Base-by-base conservation (phyloP, 352 stramenopile species). In the Phytophthora tentaculata region DNA sequence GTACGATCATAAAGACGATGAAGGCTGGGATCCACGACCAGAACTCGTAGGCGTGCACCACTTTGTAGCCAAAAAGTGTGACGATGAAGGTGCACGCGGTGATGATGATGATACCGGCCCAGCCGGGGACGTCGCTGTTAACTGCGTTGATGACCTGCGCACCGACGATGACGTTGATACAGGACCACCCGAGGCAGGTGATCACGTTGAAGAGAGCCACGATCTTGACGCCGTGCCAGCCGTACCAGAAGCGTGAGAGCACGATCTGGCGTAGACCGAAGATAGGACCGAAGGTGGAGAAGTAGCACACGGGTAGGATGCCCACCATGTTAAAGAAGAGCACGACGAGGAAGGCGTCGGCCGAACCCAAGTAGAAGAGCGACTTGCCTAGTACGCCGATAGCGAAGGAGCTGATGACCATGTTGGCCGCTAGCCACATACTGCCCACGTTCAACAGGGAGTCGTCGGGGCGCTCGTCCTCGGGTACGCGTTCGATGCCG, bases 11-110 rank as follows among this genome's bases (percentile, higher is more conserved):
- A 57, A 77, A 84, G 16, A 84, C 73, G 58, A 84, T 84, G 52
- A 77, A 81, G 20, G 56, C 64, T 35, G 73, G 76, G 58, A 84
- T 77, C 76, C 76, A 84, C 14, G 76, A 77, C 73, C 73, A 84
- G 64, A 79, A 84, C 64, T 84, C 70, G 73, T 84, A 84, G n/a
- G 60, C 60, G 55, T 84, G 76, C 48, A 84, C 73, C 32, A 81
- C 51, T 60, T 81, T 80, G 70, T 84, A 84, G 52, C 76, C 76
- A 51, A 78, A 84, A 41, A 84, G 76, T 45, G 76, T 77, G n/a
- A 81, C 61, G 52, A 79, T 37, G 61, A 84, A 84, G 19, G 76
- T 84, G 57, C 66, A 74, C 19, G 50, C 56, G 12, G 73, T 22
- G 70, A 84, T 84, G 61, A 84, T 81, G 61, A 84, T 64, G 62